Evolutionary conservation across 2,329 filamentous ascomycete species (phyloP).

Genomic region (Xylaria sp.): DNA sequence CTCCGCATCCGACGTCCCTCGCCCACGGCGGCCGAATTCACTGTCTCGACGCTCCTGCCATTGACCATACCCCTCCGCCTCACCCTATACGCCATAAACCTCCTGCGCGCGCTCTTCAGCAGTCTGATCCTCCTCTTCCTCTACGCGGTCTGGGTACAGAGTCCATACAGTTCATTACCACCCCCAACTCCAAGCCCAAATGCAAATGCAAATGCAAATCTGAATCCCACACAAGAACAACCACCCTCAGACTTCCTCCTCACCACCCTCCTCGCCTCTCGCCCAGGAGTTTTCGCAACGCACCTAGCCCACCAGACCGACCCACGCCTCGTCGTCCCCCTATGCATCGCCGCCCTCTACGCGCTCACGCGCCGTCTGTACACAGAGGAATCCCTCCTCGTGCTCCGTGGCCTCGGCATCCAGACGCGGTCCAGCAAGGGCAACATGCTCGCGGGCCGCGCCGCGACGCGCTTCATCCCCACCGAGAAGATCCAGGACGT

Average conservation of each 20-base stretch:
- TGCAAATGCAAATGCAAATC: too few relatives aligned
- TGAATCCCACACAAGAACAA: too few relatives aligned
- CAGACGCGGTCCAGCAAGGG: conserved; percentile 77
- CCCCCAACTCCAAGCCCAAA: too few relatives aligned
- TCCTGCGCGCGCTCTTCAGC: conserved; percentile 57
- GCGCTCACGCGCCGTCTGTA: conserved; percentile 60
- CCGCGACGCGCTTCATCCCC: conserved; percentile 75
- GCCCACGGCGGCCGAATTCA: conserved; percentile 91
- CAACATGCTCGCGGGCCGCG: conserved; percentile 43
- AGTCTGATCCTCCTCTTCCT: conserved; percentile 60
- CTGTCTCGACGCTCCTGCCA: conserved; percentile 81
- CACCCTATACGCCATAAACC: conserved; percentile 57
- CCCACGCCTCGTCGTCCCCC: conserved; percentile 55
- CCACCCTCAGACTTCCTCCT: conserved; percentile 20
- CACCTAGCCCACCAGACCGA: conserved; percentile 55
- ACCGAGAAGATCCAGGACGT: conserved; percentile 93
- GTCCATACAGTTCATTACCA: conserved; percentile 28
- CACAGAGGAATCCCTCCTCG: conserved; percentile 83
- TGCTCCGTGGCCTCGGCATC: conserved; percentile 88
- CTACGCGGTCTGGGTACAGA: conserved; percentile 58
- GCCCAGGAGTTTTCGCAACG: conserved; percentile 50
- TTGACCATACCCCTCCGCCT: conserved; percentile 61
- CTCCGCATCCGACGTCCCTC: conserved; percentile 77
- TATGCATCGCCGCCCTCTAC: conserved; percentile 55
- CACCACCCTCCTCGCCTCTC: conserved; percentile 40